Percentiles rank a stretch among this genome's conserved stretches.
phyloP scores from a whole-genome alignment of 139 green algal genomes.

The Chlorella sorokiniana region DNA sequence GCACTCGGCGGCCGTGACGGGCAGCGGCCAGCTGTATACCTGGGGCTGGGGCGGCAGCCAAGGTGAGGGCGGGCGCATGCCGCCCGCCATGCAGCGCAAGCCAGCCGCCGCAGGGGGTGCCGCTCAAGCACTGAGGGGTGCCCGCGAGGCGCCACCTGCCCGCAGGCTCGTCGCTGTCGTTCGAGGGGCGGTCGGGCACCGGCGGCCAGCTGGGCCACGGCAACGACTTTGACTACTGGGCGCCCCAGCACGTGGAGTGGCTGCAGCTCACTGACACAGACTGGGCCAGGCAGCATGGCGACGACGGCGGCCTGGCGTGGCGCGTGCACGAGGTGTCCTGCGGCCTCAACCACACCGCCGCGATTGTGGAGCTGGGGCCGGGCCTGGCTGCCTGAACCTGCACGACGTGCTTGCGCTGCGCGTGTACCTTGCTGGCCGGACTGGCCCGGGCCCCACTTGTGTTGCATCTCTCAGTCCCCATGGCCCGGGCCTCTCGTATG shows the following conservation, averaged over 20 bases:
- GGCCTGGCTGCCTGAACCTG: background rate
- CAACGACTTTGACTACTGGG: slow-evolving; percentile 59
- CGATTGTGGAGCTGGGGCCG: slow-evolving; percentile 41
- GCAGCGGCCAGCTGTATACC: slow-evolving; percentile 34
- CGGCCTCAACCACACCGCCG: slow-evolving; percentile 60
- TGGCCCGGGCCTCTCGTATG: too few species aligned
- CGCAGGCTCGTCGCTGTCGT: slow-evolving; percentile 35
- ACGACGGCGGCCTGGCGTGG: slow-evolving; percentile 31
- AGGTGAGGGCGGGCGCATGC: slow-evolving; percentile 11
- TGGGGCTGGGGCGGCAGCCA: slow-evolving; percentile 59
- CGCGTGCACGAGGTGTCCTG: slow-evolving; percentile 40
- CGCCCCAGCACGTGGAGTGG: slow-evolving; percentile 36
- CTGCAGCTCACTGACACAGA: slow-evolving; percentile 18
- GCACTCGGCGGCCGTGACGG: slow-evolving; percentile 38
- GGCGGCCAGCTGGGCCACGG: slow-evolving; percentile 59
- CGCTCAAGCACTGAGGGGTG: background rate
- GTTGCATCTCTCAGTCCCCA: too few species aligned
- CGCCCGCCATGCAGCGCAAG: background rate
- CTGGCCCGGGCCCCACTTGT: too few species aligned
- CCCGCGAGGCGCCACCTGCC: background rate
- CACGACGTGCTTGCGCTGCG: too few species aligned
- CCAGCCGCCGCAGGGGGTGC: background rate
- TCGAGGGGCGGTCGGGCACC: slow-evolving; percentile 31
- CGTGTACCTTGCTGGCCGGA: too few species aligned
- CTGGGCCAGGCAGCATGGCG: background rate